Evolutionary conservation across 805 yeast genomes (phyloP).

Genomic region (Saitoella complicata): DNA sequence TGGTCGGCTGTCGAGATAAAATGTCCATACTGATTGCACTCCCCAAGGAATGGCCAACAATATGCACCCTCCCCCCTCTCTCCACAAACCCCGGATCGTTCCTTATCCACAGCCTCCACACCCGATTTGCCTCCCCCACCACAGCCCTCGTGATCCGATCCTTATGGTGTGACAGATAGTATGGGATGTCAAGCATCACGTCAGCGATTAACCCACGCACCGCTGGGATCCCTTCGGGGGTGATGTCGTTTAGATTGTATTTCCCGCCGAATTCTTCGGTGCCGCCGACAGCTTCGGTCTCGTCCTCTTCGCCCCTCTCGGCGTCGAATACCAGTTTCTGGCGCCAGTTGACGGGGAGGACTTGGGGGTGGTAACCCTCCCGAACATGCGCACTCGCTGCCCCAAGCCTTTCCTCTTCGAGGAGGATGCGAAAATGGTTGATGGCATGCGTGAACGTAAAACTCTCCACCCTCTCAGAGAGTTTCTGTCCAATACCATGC

Average conservation of each 20-base stretch:
- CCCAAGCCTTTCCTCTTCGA: conserved; percentile 16
- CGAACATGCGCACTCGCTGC: conserved; percentile 7
- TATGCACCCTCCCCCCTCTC: conserved; percentile 31
- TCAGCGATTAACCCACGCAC: conserved; percentile 68
- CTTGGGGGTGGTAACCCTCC: conserved; percentile 4
- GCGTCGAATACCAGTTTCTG: conserved; percentile 33
- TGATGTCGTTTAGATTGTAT: conserved; percentile 55
- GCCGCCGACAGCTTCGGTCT: not conserved
- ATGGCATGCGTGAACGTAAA: conserved; percentile 65
- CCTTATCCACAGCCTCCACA: conserved; percentile 42
- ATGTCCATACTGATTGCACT: conserved; percentile 71
- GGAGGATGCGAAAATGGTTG: conserved; percentile 22
- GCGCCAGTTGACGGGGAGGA: conserved; percentile 82
- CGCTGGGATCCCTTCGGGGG: conserved; percentile 61
- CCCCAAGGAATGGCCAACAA: conserved; percentile 80
- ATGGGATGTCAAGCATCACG: conserved; percentile 66
- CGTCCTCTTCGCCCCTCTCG: conserved; percentile 19
- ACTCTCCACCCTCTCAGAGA: conserved; percentile 64
- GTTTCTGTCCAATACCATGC: conserved; percentile 88
- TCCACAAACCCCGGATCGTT: conserved; percentile 50
- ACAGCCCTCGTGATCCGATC: conserved; percentile 52
- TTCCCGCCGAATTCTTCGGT: conserved; percentile 3
- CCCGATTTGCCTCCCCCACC: conserved; percentile 48
- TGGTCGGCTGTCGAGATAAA: conserved; percentile 28
- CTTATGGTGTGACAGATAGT: conserved; percentile 58